phyloP scores from a whole-genome alignment of 2,329 filamentous ascomycete genomes.

The Nemania sp. region DNA sequence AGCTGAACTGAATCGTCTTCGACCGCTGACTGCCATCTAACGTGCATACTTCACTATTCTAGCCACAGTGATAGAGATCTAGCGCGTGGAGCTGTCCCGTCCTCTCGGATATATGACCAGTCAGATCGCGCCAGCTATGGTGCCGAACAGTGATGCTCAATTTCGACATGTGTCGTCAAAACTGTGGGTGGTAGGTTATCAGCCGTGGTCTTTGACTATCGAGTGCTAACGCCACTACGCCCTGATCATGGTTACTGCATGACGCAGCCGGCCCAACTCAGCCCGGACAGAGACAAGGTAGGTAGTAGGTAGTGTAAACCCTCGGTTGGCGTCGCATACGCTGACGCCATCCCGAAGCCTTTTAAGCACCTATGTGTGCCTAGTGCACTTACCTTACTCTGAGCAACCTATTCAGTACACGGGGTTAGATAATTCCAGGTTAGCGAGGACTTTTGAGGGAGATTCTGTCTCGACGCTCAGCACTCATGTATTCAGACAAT shows the following conservation, averaged over 20 bases:
- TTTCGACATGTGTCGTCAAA: background rate
- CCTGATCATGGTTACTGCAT: slow-evolving; percentile 5
- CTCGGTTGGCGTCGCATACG: background rate
- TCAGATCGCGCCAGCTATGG: background rate
- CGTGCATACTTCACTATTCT: too few species aligned
- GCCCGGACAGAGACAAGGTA: slow-evolving; percentile 8
- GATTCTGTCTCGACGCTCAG: slow-evolving; percentile 2
- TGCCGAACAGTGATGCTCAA: background rate
- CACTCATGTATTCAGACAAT: background rate
- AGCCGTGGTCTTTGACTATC: too few species aligned
- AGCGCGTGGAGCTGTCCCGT: too few species aligned
- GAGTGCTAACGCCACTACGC: background rate
- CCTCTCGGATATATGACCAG: too few species aligned
- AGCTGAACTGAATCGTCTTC: too few species aligned
- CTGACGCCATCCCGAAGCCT: slow-evolving; percentile 6
- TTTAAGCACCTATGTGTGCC: background rate
- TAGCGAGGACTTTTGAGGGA: background rate
- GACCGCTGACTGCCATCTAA: too few species aligned
- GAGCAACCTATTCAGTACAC: too few species aligned
- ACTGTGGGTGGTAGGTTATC: background rate
- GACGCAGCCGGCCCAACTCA: slow-evolving; percentile 12
- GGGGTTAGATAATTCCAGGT: too few species aligned
- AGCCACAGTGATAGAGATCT: too few species aligned
- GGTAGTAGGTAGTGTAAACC: too few species aligned
- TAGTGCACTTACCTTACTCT: background rate